Base-by-base conservation (phyloP, 1,139 yeast genomes). In the Williopsis jadinii region DNA sequence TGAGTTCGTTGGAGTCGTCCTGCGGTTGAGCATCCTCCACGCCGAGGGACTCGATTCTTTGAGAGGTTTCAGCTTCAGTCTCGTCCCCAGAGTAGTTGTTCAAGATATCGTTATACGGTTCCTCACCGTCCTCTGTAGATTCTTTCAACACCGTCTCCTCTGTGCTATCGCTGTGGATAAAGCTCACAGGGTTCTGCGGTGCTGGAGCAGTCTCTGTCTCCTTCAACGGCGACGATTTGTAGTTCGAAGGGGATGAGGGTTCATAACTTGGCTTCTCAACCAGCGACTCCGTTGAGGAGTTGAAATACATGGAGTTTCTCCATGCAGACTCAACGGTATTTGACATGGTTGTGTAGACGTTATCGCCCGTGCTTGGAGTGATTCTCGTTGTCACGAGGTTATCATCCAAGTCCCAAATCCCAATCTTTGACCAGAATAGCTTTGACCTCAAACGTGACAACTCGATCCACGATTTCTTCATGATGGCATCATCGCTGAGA, bases 341-440 rank as follows among this genome's bases (percentile, higher is more conserved):
- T 4, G 28, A 27, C 4, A 46, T 38, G 6, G 37, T 19, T 28
- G 38, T 39, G 14, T 38, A 41, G 11, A 49, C 32, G 1, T 38
- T 8, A 36, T 53, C 58, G 11, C 49, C 53, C 5, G 44, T 32
- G 11, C 51, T 52, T 12, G 68, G 68, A 2, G 60, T 61, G 30
- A 64, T 56, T 40, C 54, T 59, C 6, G 62, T 52, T 11, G 55
- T 53, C 14, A 58, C 45, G 3, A 64, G 51, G 47, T 62, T 58
- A 14, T 33, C 57, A 28, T 60, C 68, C 4, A 58, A 41, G 14
- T 63, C 64, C 71, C 68, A 66, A 6, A 67, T 58, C 32, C 97
- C 97, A 28, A 82, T 62, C 50, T 87, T 79, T n/a, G 94, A 72
- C 92, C 95, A 90, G 62, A 84, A 86, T 51, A 88, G 70, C 48